phyloP scores from a whole-genome alignment of 1,284 basidiomycete species.

The Volvariella surrecta region DNA sequence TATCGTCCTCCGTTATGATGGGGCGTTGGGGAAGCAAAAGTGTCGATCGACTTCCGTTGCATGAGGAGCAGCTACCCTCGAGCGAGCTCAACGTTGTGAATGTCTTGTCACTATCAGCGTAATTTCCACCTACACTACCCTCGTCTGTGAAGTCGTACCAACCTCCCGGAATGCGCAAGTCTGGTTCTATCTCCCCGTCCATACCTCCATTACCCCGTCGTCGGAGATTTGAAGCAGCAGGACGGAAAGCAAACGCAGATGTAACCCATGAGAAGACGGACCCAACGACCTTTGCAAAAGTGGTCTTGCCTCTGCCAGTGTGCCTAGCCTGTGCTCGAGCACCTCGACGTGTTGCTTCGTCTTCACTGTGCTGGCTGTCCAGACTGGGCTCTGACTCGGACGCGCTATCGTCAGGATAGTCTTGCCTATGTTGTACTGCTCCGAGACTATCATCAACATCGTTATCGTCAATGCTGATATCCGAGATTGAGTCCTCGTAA shows the following conservation, averaged over 20 bases:
- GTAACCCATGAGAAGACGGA: no score
- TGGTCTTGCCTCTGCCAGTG: no score
- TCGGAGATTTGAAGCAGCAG: neutral
- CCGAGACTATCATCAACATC: no score
- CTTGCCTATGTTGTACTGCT: no score
- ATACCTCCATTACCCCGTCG: neutral
- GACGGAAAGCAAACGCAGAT: no score
- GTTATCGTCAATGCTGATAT: no score
- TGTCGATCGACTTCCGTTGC: conserved; percentile 25
- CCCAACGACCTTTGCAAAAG: no score
- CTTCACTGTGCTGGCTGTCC: no score
- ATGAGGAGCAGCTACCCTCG: conserved; percentile 18
- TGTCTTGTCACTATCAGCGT: conserved; percentile 21
- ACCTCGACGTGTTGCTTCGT: no score
- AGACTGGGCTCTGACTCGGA: no score
- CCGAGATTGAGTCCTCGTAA: neutral
- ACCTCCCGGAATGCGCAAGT: neutral
- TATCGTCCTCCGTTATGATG: conserved; percentile 3
- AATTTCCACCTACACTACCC: conserved; percentile 11
- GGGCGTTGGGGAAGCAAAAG: conserved; percentile 11
- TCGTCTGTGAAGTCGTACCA: neutral
- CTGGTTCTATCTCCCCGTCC: neutral
- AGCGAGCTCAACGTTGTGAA: conserved; percentile 45
- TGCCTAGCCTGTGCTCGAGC: no score
- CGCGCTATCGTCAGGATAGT: no score